Evolutionary conservation across 257 asterid genomes (phyloP).

Genomic region (Ilex aquifolium): DNA sequence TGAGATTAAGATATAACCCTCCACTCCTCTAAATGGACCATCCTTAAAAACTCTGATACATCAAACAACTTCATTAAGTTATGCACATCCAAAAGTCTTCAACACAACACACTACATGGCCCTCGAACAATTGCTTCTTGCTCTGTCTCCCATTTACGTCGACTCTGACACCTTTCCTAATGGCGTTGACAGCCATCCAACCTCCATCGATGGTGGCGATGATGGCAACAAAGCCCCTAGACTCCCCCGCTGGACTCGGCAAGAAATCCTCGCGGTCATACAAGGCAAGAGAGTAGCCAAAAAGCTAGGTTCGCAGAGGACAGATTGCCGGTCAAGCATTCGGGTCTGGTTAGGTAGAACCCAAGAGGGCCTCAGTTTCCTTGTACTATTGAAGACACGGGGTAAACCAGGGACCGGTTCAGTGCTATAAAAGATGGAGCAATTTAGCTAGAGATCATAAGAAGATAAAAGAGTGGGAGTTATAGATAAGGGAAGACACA

Average conservation of each 20-base stretch:
- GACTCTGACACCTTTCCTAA: conserved; percentile 22
- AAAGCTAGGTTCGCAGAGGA: conserved; percentile 56
- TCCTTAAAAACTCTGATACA: conserved; percentile 45
- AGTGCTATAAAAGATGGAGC: conserved; percentile 97
- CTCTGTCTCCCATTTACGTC: conserved; percentile 49
- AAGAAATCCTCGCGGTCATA: conserved; percentile 78
- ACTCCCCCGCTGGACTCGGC: conserved; percentile 91
- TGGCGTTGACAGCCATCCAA: conserved; percentile 40
- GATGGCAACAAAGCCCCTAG: conserved; percentile 53
- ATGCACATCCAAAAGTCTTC: conserved; percentile 32
- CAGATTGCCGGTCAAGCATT: conserved; percentile 50
- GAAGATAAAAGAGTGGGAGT: conserved; percentile 94
- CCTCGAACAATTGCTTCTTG: conserved; percentile 49
- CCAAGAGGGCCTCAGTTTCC: conserved; percentile 90
- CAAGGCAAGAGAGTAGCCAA: conserved; percentile 84
- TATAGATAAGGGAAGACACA: conserved; percentile 44
- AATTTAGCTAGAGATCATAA: conserved; percentile 82
- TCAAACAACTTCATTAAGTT: conserved; percentile 16
- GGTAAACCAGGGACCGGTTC: conserved; percentile 88
- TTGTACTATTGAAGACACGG: conserved; percentile 86
- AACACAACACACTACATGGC: conserved; percentile 32
- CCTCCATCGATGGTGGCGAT: conserved; percentile 33
- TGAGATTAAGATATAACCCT: not conserved
- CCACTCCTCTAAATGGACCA: conserved; percentile 13
- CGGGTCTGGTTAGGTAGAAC: conserved; percentile 73